A percentile compares a stretch with the other conserved stretches of the same genome.
These are phyloP conservation scores for Kentomonas sorsogonicus DNA, from an alignment of 208 protist genomes.

Conservation along the genomic window DNA sequence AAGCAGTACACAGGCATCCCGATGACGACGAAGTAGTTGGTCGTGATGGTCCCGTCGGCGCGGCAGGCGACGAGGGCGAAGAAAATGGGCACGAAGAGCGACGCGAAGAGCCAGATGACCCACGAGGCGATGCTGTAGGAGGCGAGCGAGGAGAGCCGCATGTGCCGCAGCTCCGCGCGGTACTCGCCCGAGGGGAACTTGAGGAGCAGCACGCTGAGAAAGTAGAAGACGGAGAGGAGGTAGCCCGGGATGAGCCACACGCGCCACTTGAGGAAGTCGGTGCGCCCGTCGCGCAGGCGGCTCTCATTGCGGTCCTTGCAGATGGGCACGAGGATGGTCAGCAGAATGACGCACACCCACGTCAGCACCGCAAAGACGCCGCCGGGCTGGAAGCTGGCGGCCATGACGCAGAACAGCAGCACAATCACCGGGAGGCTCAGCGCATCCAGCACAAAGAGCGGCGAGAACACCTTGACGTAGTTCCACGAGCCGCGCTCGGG, in stretches of 20 bases:
- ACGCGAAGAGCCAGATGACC: constrained; percentile 27
- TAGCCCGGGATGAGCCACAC: constrained; percentile 65
- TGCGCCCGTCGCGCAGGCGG: constrained; percentile 14
- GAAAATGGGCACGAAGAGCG: constrained; percentile 28
- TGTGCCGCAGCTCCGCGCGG: constrained; percentile 13
- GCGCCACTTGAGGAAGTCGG: constrained; percentile 50
- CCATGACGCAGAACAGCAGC: constrained; percentile 13
- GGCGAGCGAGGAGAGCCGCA: constrained; percentile 22
- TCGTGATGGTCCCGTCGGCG: constrained; percentile 54
- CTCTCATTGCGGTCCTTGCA: constrained; percentile 57
- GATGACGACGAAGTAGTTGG: constrained; percentile 65
- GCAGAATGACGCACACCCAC: constrained; percentile 27
- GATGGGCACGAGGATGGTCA: constrained; percentile 63
- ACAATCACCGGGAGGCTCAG: constrained; percentile 22
- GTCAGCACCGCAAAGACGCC: constrained; percentile 14
- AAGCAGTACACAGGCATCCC: constrained; percentile 43
- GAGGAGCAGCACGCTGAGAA: constrained; percentile 16
- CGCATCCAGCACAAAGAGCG: constrained; percentile 51
- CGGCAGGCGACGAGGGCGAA: constrained; percentile 60
- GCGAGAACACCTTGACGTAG: constrained; percentile 70
- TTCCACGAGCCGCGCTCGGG: constrained; percentile 34
- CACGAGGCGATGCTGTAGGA: constrained; percentile 26
- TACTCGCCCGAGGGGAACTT: constrained; percentile 15
- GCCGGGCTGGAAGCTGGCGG: not conserved
- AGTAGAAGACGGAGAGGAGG: constrained; percentile 30